Evolutionary conservation across 495 filamentous ascomycete species (phyloP).

Genomic region (Clohesyomyces aquaticus): DNA sequence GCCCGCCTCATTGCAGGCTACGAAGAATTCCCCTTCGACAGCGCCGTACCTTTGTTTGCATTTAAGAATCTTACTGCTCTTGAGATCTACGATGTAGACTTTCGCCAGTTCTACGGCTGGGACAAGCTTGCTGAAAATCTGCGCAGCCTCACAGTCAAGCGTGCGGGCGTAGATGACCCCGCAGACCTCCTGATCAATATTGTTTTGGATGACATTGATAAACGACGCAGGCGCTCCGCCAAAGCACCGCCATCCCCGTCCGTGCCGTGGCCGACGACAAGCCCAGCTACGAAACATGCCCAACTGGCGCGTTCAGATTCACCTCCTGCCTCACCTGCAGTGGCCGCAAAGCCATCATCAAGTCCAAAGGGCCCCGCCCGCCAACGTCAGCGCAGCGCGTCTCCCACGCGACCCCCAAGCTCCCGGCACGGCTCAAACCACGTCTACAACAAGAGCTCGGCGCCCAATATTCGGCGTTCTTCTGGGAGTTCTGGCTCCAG

Average conservation of each 20-base stretch:
- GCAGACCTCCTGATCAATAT: conserved; percentile 87
- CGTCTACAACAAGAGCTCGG: conserved; percentile 57
- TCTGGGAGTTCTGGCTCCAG: conserved; percentile 94
- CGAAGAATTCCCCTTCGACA: conserved; percentile 98
- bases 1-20: conserved; percentile 87
- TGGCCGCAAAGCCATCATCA: conserved; percentile 50
- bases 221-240: conserved; percentile 80
- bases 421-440: conserved; percentile 68
- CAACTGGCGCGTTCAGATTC: conserved; percentile 63
- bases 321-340: conserved; percentile 68
- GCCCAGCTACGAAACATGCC: conserved; percentile 59
- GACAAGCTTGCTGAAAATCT: conserved; percentile 90
- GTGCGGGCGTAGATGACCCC: conserved; percentile 85
- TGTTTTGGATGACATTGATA: conserved; percentile 94
- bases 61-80: conserved; percentile 96
- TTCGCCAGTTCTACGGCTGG: conserved; percentile 96
- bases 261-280: conserved; percentile 64
- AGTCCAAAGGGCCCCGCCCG: conserved; percentile 47
- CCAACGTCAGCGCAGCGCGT: conserved; percentile 70
- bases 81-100: conserved; percentile 93
- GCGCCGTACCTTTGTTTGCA: conserved; percentile 88
- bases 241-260: conserved; percentile 81
- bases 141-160: conserved; percentile 84
- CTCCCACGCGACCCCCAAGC: conserved; percentile 73
- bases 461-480: conserved; percentile 76